Conservation (phyloP, 805 yeast species). For the Candida berthetii region DNA sequence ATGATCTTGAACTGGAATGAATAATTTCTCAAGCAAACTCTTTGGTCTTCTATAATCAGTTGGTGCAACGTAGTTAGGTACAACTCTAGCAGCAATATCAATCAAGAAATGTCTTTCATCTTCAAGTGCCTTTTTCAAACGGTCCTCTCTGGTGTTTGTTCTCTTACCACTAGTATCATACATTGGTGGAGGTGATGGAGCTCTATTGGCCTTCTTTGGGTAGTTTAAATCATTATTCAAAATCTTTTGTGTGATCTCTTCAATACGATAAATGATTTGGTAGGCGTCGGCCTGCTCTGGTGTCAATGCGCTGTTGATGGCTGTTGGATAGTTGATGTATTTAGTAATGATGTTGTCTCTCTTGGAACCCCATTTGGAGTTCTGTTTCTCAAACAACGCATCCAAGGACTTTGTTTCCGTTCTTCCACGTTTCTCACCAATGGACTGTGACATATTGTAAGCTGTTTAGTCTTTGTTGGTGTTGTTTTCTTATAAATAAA, state of each 20-base stretch:
- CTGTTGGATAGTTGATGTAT: constrained; percentile 29
- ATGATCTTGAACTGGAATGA: constrained; percentile 77
- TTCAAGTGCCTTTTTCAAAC: constrained; percentile 58
- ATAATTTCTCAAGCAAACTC: constrained; percentile 73
- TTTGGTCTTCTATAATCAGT: constrained; percentile 66
- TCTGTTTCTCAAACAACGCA: neutral
- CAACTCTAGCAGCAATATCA: constrained; percentile 61
- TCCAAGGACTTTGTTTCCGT: neutral
- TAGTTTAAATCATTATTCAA: constrained; percentile 44
- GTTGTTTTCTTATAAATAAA: too few species aligned
- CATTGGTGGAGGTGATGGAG: constrained; percentile 90
- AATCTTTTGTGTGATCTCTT: constrained; percentile 67
- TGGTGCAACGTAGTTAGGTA: constrained; percentile 81
- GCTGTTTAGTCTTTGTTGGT: too few species aligned
- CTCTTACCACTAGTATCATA: constrained; percentile 83
- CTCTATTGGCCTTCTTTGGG: constrained; percentile 40
- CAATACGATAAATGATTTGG: constrained; percentile 64
- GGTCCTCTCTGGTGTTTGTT: constrained; percentile 72
- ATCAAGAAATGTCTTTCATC: constrained; percentile 76
- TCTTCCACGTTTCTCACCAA: neutral
- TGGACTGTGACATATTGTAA: too few species aligned
- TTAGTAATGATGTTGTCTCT: constrained; percentile 5
- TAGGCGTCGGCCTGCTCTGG: constrained; percentile 78
- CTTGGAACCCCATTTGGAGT: constrained; percentile 11
- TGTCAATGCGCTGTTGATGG: constrained; percentile 43